Evolutionary conservation across 2,329 filamentous ascomycete genomes (phyloP).

Genomic region (Fusarium goolgardi): DNA sequence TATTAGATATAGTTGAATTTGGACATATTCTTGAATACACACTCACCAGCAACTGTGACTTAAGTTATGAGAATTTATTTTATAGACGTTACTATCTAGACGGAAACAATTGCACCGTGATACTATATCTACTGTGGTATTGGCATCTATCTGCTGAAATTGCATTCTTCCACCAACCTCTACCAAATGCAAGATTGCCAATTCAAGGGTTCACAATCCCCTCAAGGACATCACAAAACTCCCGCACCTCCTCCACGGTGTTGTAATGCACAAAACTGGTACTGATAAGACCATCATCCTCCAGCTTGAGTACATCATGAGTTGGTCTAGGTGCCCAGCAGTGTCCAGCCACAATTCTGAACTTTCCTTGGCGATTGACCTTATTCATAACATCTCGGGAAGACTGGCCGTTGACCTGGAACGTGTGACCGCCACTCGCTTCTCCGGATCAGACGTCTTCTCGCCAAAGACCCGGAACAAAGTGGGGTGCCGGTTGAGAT

Average conservation of each 20-base stretch:
- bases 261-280: conserved; percentile 8
- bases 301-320: conserved; percentile 4
- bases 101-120: background rate
- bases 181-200: background rate
- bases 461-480: conserved; percentile 4
- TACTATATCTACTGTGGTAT: background rate
- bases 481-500: background rate
- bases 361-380: conserved; percentile 7
- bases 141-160: background rate
- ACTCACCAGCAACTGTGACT: too few species aligned
- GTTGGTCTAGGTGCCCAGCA: conserved; percentile 8
- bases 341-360: conserved; percentile 6
- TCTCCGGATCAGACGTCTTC: background rate
- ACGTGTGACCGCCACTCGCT: conserved; percentile 2
- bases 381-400: conserved; percentile 3
- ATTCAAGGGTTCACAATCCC: background rate
- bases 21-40: too few species aligned
- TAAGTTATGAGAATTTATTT: too few species aligned
- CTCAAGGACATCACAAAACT: background rate
- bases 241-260: background rate
- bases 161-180: background rate
- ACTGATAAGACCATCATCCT: conserved; percentile 2
- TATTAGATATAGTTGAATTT: too few species aligned
- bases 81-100: background rate
- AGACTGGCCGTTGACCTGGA: background rate